A percentile compares a stretch with the other conserved stretches of the same genome.
Conservation (phyloP, 371 early-diverging fungal genomes). For the Syncephalastrum monosporum region DNA sequence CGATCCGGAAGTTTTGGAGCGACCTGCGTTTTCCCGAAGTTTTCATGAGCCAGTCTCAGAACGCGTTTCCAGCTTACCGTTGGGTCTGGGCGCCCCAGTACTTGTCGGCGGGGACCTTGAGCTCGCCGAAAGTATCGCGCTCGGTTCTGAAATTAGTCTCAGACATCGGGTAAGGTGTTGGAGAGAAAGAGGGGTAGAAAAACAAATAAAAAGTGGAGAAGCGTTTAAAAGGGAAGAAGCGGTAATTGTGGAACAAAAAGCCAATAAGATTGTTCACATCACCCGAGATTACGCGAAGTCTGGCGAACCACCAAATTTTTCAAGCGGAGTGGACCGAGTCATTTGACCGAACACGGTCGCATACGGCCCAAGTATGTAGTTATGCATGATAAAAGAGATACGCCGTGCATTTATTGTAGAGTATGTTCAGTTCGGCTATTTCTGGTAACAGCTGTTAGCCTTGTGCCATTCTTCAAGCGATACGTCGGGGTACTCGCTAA, state of each 20-base stretch:
- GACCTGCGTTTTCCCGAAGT: slow-evolving; percentile 34
- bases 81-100: slow-evolving; percentile 94
- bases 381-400: no score
- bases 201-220: slow-evolving; percentile 6
- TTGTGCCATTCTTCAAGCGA: slow-evolving; percentile 52
- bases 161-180: not conserved
- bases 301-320: not conserved
- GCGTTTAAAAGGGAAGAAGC: slow-evolving; percentile 1
- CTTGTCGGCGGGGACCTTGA: slow-evolving; percentile 81
- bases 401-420: no score
- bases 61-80: slow-evolving; percentile 40
- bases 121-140: slow-evolving; percentile 85
- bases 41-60: not conserved
- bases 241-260: not conserved
- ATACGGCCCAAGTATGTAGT: not conserved
- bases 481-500: slow-evolving; percentile 35
- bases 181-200: slow-evolving; percentile 3
- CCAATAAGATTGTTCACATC: not conserved
- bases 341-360: no score
- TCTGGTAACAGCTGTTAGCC: slow-evolving; percentile 11
- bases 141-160: slow-evolving; percentile 62
- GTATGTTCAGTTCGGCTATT: not conserved
- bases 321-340: not conserved
- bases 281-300: not conserved
- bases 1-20: slow-evolving; percentile 86